Base-by-base conservation (phyloP, 345 rosid species). In the Linum lewisii region DNA sequence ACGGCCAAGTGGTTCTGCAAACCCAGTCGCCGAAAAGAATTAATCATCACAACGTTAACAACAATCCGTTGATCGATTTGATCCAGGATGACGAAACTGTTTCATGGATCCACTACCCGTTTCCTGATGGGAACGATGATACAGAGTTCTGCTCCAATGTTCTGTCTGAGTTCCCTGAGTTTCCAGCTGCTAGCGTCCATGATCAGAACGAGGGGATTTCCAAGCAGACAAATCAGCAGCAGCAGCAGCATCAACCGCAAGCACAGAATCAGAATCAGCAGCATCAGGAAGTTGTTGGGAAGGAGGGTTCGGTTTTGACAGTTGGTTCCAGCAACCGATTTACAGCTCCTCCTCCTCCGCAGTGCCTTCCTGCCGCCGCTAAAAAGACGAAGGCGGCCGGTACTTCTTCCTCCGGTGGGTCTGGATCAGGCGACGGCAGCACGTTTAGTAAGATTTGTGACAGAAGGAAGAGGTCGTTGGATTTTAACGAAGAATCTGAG, bases 331-430 rank as follows among this genome's bases (percentile, higher is more conserved):
- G 84, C 69, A 78, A 78, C 67, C 94, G 80, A 57, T 59, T 75
- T 49, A 64, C 62, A 2, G 70, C 72, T 37, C 77, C 79, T 67
- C 65, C 63, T 13, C 79, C 77, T 57, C n/a, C n/a, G n/a, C 57
- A 65, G 26, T 75, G 86, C 52, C 66, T 77, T 24, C 80, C 66
- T n/a, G 73, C 82, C 0, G 69, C 77, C 73, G 66, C 75, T 13
- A 83, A 78, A 51, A 77, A 64, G 4, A 58, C 73, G 47, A 76
- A 73, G 58, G 76, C 72, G 1, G 75, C 82, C 51, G 65, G 69
- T 44, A 80, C 79, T 55, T 75, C 87, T 10, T 78, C 86, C 51
- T 81, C 94, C 2, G 90, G 80, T 63, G 95, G 82, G 51, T 85
- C 93, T n/a, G 93, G 81, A 49, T 74, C 83, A 54, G 75, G 85